phyloP scores from a whole-genome alignment of 345 rosid species.

The Euphorbia tirucalli region DNA sequence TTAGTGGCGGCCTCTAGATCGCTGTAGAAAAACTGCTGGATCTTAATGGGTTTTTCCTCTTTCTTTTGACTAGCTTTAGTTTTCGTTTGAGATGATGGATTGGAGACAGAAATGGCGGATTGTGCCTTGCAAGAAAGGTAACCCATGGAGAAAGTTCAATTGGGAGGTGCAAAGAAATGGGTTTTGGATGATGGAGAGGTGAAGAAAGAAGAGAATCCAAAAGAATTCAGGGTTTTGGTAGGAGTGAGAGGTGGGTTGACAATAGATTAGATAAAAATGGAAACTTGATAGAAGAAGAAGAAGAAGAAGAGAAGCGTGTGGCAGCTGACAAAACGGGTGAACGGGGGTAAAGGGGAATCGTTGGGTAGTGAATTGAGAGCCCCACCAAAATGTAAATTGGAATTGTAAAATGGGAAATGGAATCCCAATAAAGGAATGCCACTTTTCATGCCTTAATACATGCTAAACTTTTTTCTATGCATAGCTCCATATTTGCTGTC shows the following conservation, averaged over 20 bases:
- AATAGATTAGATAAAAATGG: neutral
- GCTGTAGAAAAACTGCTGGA: slow-evolving; percentile 74
- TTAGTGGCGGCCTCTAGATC: slow-evolving; percentile 92
- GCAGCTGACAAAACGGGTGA: neutral
- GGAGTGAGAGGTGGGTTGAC: neutral
- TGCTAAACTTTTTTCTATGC: too few relatives aligned
- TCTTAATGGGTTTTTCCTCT: slow-evolving; percentile 58
- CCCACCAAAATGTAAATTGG: too few relatives aligned
- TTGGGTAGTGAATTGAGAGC: too few relatives aligned
- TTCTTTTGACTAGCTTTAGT: slow-evolving; percentile 30
- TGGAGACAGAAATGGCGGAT: slow-evolving; percentile 41
- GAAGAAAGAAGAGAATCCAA: neutral
- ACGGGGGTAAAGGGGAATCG: neutral
- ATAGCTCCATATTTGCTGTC: too few relatives aligned
- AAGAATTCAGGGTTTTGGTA: neutral
- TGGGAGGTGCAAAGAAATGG: neutral
- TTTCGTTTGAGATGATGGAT: slow-evolving; percentile 12
- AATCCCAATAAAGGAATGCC: too few relatives aligned
- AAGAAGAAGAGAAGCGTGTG: neutral
- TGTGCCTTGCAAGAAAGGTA: slow-evolving; percentile 86
- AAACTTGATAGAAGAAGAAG: neutral
- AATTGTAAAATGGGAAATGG: too few relatives aligned
- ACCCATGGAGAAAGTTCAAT: slow-evolving; percentile 45
- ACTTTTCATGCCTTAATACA: too few relatives aligned
- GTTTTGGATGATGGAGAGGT: neutral